phyloP scores from a whole-genome alignment of 768 basidiomycete genomes.

The Mycena alexandri region DNA sequence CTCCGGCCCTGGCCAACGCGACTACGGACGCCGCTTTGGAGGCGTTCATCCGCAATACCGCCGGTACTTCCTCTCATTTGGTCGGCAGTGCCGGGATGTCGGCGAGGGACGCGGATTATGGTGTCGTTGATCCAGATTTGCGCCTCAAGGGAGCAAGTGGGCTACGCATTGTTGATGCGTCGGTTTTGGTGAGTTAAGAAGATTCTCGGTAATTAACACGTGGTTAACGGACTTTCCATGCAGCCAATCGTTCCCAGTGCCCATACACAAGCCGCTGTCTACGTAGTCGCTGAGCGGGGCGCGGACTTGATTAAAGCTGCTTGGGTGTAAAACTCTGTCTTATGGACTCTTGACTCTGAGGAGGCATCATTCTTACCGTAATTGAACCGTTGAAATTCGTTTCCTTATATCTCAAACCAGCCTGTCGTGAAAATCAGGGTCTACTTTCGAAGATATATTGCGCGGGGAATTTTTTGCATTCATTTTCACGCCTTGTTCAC shows the following conservation, averaged over 20 bases:
- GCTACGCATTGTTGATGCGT: constrained; percentile 25
- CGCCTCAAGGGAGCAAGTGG: constrained; percentile 19
- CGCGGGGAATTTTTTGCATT: too few relatives aligned
- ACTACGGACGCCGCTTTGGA: constrained; percentile 15
- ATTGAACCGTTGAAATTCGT: too few relatives aligned
- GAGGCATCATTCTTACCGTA: too few relatives aligned
- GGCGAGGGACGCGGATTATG: constrained; percentile 14
- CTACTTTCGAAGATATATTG: too few relatives aligned
- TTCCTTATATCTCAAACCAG: too few relatives aligned
- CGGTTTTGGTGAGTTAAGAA: constrained; percentile 16
- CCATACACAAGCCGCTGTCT: constrained; percentile 22
- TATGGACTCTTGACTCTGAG: too few relatives aligned
- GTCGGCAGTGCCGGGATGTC: constrained; percentile 16
- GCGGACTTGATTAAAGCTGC: constrained; percentile 15
- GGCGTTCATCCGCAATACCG: constrained; percentile 15
- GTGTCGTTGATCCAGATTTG: constrained; percentile 27
- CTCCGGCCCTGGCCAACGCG: constrained; percentile 1
- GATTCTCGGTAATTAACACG: neutral
- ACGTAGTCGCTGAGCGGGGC: constrained; percentile 22
- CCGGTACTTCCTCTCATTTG: constrained; percentile 12
- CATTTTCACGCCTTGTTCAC: too few relatives aligned
- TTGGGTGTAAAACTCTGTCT: constrained; percentile 11
- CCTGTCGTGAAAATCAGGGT: too few relatives aligned
- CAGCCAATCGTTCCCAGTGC: constrained; percentile 21
- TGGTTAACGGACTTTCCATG: neutral